Percentiles rank a stretch among this genome's conserved stretches.
Conservation (phyloP, 2,329 filamentous ascomycete species). For the Penicillium hesseltinei region DNA sequence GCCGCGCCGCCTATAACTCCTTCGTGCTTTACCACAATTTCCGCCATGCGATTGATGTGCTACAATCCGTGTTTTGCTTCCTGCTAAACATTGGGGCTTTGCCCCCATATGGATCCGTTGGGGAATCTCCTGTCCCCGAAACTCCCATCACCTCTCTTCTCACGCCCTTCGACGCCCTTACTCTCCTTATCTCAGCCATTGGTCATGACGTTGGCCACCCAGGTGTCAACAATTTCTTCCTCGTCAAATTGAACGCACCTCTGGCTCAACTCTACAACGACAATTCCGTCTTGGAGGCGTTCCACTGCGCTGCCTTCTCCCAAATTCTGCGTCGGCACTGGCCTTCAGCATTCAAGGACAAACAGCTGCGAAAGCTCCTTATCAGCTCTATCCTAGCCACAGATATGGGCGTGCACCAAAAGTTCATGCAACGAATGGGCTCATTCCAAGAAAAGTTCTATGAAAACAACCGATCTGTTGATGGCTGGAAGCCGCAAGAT, state of each 20-base stretch:
- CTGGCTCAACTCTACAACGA: conserved; percentile 96
- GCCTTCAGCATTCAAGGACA: conserved; percentile 76
- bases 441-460: conserved; percentile 75
- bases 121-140: conserved; percentile 38
- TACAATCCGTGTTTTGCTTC: conserved; percentile 91
- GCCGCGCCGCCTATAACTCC: conserved; percentile 89
- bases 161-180: conserved; percentile 83
- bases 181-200: conserved; percentile 89
- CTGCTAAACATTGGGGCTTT: conserved; percentile 76
- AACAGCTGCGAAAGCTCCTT: conserved; percentile 81
- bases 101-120: conserved; percentile 59
- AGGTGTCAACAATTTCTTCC: conserved; percentile 95
- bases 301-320: conserved; percentile 95
- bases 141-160: conserved; percentile 72
- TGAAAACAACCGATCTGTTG: conserved; percentile 60
- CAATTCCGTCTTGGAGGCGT: conserved; percentile 92
- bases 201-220: conserved; percentile 97
- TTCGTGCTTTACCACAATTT: conserved; percentile 99
- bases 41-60: conserved; percentile 90
- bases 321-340: conserved; percentile 92
- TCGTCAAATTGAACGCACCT: conserved; percentile 87
- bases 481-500: conserved; percentile 74
- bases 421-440: conserved; percentile 89
- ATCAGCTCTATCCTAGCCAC: conserved; percentile 97
- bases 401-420: conserved; percentile 95